Percentiles rank a stretch among this genome's conserved stretches.
Evolutionary conservation across 2,329 filamentous ascomycete genomes (phyloP).

Genomic region (Fusarium illudens): DNA sequence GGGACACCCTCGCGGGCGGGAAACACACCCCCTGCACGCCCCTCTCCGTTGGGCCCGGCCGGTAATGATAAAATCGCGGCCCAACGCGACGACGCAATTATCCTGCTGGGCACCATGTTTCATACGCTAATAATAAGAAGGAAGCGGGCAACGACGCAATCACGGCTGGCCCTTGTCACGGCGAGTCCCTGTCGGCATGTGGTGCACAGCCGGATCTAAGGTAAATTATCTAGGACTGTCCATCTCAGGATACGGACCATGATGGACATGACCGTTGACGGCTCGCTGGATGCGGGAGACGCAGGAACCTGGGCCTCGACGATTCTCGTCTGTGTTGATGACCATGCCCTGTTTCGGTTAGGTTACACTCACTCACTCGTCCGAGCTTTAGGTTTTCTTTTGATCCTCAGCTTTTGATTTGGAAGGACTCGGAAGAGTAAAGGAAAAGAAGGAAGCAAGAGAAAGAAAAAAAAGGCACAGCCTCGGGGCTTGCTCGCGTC

Average conservation of each 20-base stretch:
- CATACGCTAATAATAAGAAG: conserved; percentile 40
- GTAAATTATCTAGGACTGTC: conserved; percentile 38
- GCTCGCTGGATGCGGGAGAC: conserved; percentile 1
- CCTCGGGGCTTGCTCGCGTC: conserved; percentile 9
- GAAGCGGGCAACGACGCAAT: conserved; percentile 22
- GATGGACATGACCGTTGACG: neutral
- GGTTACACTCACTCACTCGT: conserved; percentile 3
- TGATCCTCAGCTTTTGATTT: conserved; percentile 15
- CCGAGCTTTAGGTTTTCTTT: conserved; percentile 6
- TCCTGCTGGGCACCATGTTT: conserved; percentile 41
- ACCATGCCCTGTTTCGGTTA: conserved; percentile 9
- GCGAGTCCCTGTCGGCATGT: conserved; percentile 36
- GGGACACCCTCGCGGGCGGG: conserved; percentile 17
- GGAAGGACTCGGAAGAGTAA: neutral
- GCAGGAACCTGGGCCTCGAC: conserved; percentile 23
- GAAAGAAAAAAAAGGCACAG: neutral
- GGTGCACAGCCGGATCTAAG: conserved; percentile 34
- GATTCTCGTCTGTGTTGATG: neutral
- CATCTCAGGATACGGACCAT: conserved; percentile 29
- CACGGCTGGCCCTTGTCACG: conserved; percentile 30
- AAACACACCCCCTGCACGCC: conserved; percentile 29
- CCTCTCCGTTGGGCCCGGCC: conserved; percentile 33
- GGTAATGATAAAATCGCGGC: conserved; percentile 41
- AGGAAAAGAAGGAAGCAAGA: neutral
- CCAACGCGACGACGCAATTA: conserved; percentile 38